phyloP scores from a whole-genome alignment of 2,329 filamentous ascomycete genomes.

The Chrysoporthe puriensis region DNA sequence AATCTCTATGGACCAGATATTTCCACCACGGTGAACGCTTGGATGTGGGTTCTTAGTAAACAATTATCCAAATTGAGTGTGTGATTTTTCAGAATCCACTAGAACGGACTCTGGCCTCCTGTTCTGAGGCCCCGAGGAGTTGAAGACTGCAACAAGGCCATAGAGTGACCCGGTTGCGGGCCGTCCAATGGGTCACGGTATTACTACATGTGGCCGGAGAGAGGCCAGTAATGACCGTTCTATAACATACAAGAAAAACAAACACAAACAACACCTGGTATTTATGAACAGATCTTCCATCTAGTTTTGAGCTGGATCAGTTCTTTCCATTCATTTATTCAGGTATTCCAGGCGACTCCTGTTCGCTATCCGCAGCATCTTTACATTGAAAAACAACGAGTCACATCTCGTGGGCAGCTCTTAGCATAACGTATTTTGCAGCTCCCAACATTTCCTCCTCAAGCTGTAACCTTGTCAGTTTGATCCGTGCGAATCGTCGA shows the following conservation, averaged over 20 bases:
- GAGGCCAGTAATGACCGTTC: neutral
- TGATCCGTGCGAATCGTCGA: neutral
- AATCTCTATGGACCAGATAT: no score
- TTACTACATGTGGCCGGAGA: conserved; percentile 6
- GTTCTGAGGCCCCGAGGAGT: neutral
- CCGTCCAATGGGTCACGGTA: neutral
- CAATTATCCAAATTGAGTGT: neutral
- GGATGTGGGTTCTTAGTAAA: neutral
- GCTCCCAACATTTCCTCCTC: neutral
- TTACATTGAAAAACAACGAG: neutral
- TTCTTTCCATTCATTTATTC: neutral
- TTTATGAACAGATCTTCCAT: neutral
- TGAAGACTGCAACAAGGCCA: neutral
- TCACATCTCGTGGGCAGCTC: neutral
- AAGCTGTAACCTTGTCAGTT: neutral
- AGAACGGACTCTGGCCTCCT: neutral
- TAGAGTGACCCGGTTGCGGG: neutral
- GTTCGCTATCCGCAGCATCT: neutral
- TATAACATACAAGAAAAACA: neutral
- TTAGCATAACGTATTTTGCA: neutral
- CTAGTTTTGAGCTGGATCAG: neutral
- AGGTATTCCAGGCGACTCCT: neutral
- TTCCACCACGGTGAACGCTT: no score
- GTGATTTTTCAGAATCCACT: neutral
- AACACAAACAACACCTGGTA: neutral